Conservation (phyloP, 768 basidiomycete genomes). For the Symmetrospora coprosmae region DNA sequence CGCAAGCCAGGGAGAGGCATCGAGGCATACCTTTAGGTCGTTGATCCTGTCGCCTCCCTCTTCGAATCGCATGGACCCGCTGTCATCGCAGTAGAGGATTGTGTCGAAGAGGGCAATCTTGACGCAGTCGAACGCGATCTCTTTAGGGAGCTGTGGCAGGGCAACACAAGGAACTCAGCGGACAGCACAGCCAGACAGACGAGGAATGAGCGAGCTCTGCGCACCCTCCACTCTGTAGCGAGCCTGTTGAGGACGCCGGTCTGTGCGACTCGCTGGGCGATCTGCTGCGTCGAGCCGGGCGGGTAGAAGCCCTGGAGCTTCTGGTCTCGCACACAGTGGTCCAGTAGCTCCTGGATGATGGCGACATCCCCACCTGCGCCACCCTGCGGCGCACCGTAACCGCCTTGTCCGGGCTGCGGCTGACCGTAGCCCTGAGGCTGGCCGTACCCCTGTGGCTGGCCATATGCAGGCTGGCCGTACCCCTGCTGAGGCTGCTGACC, state of each 20-base stretch:
- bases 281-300: conserved; percentile 36
- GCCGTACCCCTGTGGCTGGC: neutral
- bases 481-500: neutral
- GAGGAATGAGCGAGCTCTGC: neutral
- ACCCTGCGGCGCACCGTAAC: neutral
- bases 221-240: conserved; percentile 36
- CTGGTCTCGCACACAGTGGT: conserved; percentile 33
- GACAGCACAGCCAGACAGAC: neutral
- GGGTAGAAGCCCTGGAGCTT: conserved; percentile 40
- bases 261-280: conserved; percentile 38
- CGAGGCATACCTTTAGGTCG: conserved; percentile 37
- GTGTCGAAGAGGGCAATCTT: conserved; percentile 39
- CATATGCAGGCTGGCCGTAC: conserved; percentile 5
- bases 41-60: conserved; percentile 40
- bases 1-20: neutral
- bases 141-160: conserved; percentile 34
- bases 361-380: neutral
- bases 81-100: conserved; percentile 34
- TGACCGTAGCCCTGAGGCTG: neutral
- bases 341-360: conserved; percentile 3
- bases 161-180: neutral
- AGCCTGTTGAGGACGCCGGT: conserved; percentile 37
- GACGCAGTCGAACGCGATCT: conserved; percentile 39
- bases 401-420: neutral
- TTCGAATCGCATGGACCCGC: conserved; percentile 32